Percentiles rank a stretch among this genome's conserved stretches.
Evolutionary conservation across 177 flowering plant genomes (phyloP).

Genomic region (Vitis hybrid): DNA sequence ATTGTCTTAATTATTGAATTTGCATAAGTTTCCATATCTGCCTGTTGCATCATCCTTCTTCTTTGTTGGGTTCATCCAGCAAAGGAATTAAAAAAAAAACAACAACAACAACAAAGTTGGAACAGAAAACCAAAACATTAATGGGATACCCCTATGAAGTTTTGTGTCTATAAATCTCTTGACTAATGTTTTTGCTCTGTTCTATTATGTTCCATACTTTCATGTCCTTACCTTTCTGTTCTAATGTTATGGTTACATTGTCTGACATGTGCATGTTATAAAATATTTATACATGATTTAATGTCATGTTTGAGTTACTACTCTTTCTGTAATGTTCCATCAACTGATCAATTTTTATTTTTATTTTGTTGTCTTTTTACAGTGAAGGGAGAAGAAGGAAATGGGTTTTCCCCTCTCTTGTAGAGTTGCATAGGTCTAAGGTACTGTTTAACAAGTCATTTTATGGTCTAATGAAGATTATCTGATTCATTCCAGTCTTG

Average conservation of each 20-base stretch:
- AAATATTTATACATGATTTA: not conserved
- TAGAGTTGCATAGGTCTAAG: slow-evolving; percentile 43
- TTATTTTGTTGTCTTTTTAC: slow-evolving; percentile 20
- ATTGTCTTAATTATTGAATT: too few species aligned
- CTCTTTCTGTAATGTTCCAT: not conserved
- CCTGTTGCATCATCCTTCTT: not conserved
- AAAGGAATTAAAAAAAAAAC: not conserved
- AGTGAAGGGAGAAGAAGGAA: slow-evolving; percentile 98
- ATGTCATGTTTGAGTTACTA: not conserved
- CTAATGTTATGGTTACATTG: not conserved
- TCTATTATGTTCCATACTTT: not conserved
- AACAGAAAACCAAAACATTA: not conserved
- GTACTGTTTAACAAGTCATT: slow-evolving; percentile 28
- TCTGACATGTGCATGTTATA: not conserved
- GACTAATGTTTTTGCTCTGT: not conserved
- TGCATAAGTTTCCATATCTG: not conserved
- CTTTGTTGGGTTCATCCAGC: not conserved
- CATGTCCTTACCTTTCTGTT: not conserved
- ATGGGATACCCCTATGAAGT: not conserved
- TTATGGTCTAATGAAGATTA: not conserved
- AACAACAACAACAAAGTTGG: too few species aligned
- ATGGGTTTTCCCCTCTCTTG: slow-evolving; percentile 84
- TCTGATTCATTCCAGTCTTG: not conserved
- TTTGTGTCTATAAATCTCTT: not conserved
- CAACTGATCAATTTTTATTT: not conserved